phyloP scores from a whole-genome alignment of 805 yeast species.

The Nakazawaea wickerhamii region DNA sequence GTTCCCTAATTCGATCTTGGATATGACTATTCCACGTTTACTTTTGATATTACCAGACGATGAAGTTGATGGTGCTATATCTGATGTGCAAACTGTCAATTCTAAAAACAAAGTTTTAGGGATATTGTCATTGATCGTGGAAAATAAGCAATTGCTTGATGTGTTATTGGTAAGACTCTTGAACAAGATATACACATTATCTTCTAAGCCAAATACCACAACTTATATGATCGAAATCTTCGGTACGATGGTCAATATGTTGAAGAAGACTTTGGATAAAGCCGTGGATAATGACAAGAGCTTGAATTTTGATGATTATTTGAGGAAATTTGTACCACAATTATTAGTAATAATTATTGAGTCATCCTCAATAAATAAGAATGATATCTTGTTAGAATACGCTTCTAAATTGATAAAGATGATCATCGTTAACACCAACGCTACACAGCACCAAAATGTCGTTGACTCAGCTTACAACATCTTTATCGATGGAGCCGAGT shows the following conservation, averaged over 20 bases:
- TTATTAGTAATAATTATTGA: slow-evolving; percentile 23
- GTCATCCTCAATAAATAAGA: slow-evolving; percentile 14
- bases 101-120: slow-evolving; percentile 30
- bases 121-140: slow-evolving; percentile 32
- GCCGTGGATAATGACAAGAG: slow-evolving; percentile 1
- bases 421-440: slow-evolving; percentile 34
- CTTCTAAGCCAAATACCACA: slow-evolving; percentile 9
- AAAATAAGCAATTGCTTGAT: slow-evolving; percentile 38
- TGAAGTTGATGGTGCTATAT: slow-evolving; percentile 25
- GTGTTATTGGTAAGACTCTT: slow-evolving; percentile 37
- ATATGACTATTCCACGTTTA: slow-evolving; percentile 46
- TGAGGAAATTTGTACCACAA: slow-evolving; percentile 36
- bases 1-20: slow-evolving; percentile 38
- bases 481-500: slow-evolving; percentile 27
- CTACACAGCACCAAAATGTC: slow-evolving; percentile 39
- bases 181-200: slow-evolving; percentile 28
- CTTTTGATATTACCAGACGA: slow-evolving; percentile 45
- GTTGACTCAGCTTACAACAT: slow-evolving; percentile 31
- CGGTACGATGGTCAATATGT: slow-evolving; percentile 17
- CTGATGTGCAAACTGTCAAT: slow-evolving; percentile 17
- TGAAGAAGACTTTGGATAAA: slow-evolving; percentile 15
- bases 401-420: slow-evolving; percentile 37
- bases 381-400: slow-evolving; percentile 29
- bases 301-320: slow-evolving; percentile 28
- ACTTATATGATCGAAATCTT: slow-evolving; percentile 23